Conservation (phyloP, 192 early-diverging fungal genomes). For the Backusella liffmaniae region DNA sequence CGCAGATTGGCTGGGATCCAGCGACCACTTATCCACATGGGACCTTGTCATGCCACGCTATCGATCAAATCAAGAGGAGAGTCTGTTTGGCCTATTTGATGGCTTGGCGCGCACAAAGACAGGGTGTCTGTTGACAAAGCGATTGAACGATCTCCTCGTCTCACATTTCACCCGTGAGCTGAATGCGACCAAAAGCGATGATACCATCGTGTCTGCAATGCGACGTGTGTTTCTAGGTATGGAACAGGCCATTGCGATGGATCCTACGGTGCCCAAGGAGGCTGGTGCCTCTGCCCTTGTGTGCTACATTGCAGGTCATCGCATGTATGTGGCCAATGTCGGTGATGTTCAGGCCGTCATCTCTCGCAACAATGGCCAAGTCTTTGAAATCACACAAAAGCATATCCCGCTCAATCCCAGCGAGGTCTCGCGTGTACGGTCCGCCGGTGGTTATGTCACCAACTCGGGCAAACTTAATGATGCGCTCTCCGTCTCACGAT, state of each 20-base stretch:
- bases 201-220: slow-evolving; percentile 65
- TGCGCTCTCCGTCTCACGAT: slow-evolving; percentile 72
- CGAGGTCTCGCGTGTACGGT: slow-evolving; percentile 73
- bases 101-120: slow-evolving; percentile 54
- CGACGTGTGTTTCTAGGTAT: slow-evolving; percentile 81
- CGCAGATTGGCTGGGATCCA: slow-evolving; percentile 73
- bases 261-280: slow-evolving; percentile 13
- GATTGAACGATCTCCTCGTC: slow-evolving; percentile 70
- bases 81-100: slow-evolving; percentile 87
- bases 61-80: slow-evolving; percentile 80
- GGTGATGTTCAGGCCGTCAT: slow-evolving; percentile 83
- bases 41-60: slow-evolving; percentile 85
- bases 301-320: slow-evolving; percentile 73
- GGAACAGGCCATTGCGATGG: slow-evolving; percentile 71
- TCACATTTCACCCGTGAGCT: slow-evolving; percentile 71
- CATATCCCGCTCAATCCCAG: slow-evolving; percentile 67
- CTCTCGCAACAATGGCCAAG: slow-evolving; percentile 63
- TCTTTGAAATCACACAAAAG: slow-evolving; percentile 66
- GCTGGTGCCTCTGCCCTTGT: slow-evolving; percentile 78
- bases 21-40: slow-evolving; percentile 75
- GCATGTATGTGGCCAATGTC: slow-evolving; percentile 82
- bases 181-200: slow-evolving; percentile 58
- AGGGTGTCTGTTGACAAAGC: slow-evolving; percentile 55
- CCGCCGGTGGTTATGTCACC: slow-evolving; percentile 79
- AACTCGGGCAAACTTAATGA: slow-evolving; percentile 71